Evolutionary conservation across 768 basidiomycete genomes (phyloP).

Genomic region (Lanmaoa rubissima): DNA sequence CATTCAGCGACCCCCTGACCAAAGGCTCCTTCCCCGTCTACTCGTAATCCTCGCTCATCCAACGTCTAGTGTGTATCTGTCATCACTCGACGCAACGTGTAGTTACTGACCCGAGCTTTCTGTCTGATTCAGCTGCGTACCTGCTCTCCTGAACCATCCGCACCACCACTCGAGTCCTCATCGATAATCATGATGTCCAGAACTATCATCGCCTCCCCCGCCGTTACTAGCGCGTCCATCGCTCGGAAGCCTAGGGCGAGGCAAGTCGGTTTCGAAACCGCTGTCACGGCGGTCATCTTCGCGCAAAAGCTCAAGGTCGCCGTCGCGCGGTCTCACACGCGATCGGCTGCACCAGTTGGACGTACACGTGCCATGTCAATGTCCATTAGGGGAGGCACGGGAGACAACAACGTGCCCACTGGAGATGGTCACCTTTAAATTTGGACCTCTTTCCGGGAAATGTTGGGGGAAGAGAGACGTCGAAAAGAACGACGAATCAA

Average conservation of each 20-base stretch:
- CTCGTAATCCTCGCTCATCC: background rate
- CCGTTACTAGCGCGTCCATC: background rate
- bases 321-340: conserved; percentile 8
- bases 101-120: background rate
- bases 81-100: background rate
- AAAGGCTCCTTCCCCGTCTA: background rate
- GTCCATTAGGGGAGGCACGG: background rate
- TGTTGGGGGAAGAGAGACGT: background rate
- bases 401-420: background rate
- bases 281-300: conserved; percentile 22
- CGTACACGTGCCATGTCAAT: conserved; percentile 8
- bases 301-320: conserved; percentile 22
- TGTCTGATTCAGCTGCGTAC: background rate
- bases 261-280: conserved; percentile 23
- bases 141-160: no score
- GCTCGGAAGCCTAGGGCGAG: conserved; percentile 1
- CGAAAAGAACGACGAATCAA: background rate
- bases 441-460: background rate
- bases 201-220: background rate
- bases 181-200: background rate
- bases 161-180: background rate
- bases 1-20: background rate
- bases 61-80: conserved; percentile 7
- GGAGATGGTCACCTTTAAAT: background rate
- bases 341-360: background rate